Base-by-base conservation (phyloP, 345 rosid genomes). In the Syzygium grande region DNA sequence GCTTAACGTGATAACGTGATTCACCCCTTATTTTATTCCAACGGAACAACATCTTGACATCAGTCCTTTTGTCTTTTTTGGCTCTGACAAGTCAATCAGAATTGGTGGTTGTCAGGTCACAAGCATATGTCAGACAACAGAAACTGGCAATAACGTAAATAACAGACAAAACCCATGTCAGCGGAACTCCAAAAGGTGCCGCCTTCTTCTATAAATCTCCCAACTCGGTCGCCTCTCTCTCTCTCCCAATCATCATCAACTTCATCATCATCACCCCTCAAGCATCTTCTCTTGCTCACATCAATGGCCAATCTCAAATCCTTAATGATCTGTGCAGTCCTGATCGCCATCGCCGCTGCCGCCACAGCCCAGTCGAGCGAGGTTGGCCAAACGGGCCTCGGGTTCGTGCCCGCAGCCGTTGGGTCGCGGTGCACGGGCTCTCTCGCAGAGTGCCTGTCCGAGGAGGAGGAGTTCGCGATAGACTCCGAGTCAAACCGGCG, bases 401-500 rank as follows among this genome's bases (percentile, higher is more conserved):
- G 80, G 49, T 2, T 73, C 49, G 0, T 73, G 19, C 7, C 80
- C 4, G 4, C 49, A 27, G 6, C 0, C 49, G 7, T 43, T 1
- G 25, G 49, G 5, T 73, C 80, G 0, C 80, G 14, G 80, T 73
- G 80, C 80, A 2, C 25, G 27, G 80, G 80, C 49, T 38, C 49
- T 10, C 80, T 73, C 25, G 80, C 80, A 13, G 80, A 73, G 49
- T 73, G 80, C 49, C 43, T 38, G 25, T 10, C 80, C 0, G 97
- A 85, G 7, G 98, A 94, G 85, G 87, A 53, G 58, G 99, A 98
- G 91, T 93, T 94, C 65, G 93, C 87, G 89, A 84, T 96, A 91
- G 98, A 95, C 52, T 92, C 98, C 1, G 99, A 97, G 87, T 95
- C 91, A 90, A 96, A 87, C 94, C 86, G 99, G 90, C 97, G 99